Evolutionary conservation across 768 basidiomycete species (phyloP).

Genomic region (Pisolithus marmoratus): DNA sequence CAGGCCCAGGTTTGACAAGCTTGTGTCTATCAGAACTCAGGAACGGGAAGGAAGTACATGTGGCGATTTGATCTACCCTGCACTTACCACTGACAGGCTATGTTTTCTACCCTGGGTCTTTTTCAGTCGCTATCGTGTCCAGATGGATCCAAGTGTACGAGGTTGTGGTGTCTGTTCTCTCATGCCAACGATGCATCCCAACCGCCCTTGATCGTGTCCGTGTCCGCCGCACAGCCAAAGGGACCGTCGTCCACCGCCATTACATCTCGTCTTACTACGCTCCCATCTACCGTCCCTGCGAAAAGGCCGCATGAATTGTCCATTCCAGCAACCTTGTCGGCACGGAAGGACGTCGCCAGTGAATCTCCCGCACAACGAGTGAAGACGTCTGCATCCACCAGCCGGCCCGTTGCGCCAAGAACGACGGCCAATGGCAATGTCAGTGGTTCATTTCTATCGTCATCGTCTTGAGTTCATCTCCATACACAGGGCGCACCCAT

Average conservation of each 20-base stretch:
- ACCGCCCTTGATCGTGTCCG: conserved; percentile 13
- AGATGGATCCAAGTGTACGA: conserved; percentile 39
- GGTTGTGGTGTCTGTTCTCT: conserved; percentile 59
- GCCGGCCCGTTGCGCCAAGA: conserved; percentile 40
- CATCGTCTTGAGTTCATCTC: background rate
- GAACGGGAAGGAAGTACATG: too few relatives aligned
- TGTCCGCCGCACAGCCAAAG: conserved; percentile 1
- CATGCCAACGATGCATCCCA: conserved; percentile 41
- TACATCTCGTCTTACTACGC: conserved; percentile 9
- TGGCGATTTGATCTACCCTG: background rate
- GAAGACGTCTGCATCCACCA: conserved; percentile 41
- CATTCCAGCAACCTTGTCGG: conserved; percentile 22
- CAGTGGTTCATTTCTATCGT: conserved; percentile 3
- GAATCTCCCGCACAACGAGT: conserved; percentile 66
- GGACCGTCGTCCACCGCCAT: conserved; percentile 8
- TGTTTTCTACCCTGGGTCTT: conserved; percentile 60
- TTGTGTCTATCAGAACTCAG: too few relatives aligned
- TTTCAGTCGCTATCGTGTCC: conserved; percentile 63
- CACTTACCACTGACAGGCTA: conserved; percentile 16
- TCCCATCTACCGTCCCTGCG: conserved; percentile 35
- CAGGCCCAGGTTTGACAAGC: too few relatives aligned
- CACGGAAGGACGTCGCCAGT: conserved; percentile 8
- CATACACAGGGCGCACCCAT: conserved; percentile 53
- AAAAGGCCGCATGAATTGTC: conserved; percentile 41
- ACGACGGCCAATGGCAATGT: conserved; percentile 32